phyloP scores from a whole-genome alignment of 208 protist species.

The Tritrichomonas foetus region DNA sequence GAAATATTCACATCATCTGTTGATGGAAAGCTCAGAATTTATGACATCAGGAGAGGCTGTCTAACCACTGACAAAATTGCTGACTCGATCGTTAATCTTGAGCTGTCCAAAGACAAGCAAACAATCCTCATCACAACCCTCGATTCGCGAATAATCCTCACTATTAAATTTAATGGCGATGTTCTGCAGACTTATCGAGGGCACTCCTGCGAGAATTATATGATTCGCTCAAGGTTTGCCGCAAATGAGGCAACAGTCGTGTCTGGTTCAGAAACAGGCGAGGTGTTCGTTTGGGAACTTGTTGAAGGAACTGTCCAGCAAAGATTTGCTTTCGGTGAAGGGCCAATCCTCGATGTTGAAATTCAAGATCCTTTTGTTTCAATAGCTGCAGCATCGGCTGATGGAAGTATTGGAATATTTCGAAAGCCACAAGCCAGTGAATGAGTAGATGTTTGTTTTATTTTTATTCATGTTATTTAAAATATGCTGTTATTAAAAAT shows the following conservation, averaged over 20 bases:
- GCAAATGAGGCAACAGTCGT: neutral
- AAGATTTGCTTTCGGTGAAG: neutral
- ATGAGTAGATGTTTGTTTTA: too few relatives aligned
- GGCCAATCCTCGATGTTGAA: neutral
- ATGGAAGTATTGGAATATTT: conserved; percentile 22
- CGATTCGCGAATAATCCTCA: neutral
- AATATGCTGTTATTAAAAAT: too few relatives aligned
- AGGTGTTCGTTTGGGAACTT: neutral
- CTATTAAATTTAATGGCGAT: neutral
- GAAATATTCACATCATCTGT: conserved; percentile 25
- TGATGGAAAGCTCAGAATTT: conserved; percentile 16
- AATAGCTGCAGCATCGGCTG: neutral
- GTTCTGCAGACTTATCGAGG: neutral
- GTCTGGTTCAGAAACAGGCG: neutral
- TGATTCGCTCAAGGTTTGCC: neutral
- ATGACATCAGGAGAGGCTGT: neutral
- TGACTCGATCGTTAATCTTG: neutral
- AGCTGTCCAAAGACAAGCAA: neutral
- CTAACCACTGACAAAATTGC: neutral
- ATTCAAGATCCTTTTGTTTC: neutral
- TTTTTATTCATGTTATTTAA: too few relatives aligned
- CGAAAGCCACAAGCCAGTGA: neutral
- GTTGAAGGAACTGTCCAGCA: neutral
- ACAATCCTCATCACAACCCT: neutral
- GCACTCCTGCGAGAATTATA: neutral